These are phyloP conservation scores for Myxozyma nipponensis DNA, from an alignment of 805 yeast genomes.

Conservation along the genomic window DNA sequence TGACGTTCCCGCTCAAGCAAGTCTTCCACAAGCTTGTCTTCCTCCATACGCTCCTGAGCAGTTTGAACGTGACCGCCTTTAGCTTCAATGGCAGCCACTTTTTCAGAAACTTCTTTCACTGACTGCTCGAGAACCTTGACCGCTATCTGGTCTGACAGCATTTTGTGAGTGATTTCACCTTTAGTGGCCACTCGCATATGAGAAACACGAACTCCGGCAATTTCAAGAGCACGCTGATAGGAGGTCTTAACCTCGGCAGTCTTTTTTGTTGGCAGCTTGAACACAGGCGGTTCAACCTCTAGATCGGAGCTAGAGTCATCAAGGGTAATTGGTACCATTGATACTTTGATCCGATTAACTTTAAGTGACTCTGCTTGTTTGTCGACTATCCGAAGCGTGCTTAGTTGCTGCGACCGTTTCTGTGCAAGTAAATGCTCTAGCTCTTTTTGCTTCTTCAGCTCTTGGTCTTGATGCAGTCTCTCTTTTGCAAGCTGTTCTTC, in stretches of 20 bases:
- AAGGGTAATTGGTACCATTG: background rate
- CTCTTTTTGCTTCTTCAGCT: too few relatives aligned
- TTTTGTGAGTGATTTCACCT: conserved; percentile 11
- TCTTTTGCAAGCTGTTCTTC: background rate
- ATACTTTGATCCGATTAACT: too few relatives aligned
- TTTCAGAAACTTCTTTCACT: conserved; percentile 6
- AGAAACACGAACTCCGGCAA: background rate
- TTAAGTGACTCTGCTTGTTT: background rate
- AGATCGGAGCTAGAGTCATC: background rate
- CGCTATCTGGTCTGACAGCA: conserved; percentile 6
- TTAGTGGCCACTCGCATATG: conserved; percentile 1
- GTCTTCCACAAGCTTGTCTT: conserved; percentile 5
- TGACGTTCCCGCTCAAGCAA: background rate
- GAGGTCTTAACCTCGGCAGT: conserved; percentile 2
- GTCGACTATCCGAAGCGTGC: background rate
- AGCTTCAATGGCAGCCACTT: conserved; percentile 7
- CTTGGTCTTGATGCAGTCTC: too few relatives aligned
- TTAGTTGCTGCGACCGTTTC: background rate
- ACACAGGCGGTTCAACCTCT: conserved; percentile 14
- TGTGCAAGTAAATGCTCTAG: too few relatives aligned
- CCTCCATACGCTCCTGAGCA: conserved; percentile 19
- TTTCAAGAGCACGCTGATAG: background rate
- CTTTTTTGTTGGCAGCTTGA: background rate
- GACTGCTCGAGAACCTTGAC: conserved; percentile 13
- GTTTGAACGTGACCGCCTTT: conserved; percentile 11